phyloP scores from a whole-genome alignment of 2,329 filamentous ascomycete species.

The Septoria petroselini region DNA sequence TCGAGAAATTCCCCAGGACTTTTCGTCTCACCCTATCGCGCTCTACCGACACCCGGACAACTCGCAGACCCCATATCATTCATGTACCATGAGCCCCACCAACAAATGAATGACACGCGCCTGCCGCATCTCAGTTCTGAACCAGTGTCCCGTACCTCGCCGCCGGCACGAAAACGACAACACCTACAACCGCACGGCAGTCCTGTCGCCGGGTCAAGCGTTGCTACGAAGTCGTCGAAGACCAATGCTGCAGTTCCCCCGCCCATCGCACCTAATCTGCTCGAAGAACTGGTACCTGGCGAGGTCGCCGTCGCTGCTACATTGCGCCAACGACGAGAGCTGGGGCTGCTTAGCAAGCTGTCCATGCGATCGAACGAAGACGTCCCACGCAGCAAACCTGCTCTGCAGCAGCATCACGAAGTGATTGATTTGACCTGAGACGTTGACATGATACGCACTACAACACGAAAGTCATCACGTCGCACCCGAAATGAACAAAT shows the following conservation, averaged over 20 bases:
- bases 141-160: too few relatives aligned
- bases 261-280: too few relatives aligned
- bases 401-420: not conserved
- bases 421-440: conserved; percentile 24
- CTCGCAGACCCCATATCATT: too few relatives aligned
- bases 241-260: not conserved
- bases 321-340: conserved; percentile 8
- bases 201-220: not conserved
- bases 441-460: not conserved
- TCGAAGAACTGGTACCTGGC: not conserved
- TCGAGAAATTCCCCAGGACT: too few relatives aligned
- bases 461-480: not conserved
- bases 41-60: too few relatives aligned
- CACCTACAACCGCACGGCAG: too few relatives aligned
- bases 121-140: too few relatives aligned
- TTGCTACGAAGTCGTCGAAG: not conserved
- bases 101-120: too few relatives aligned
- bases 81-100: too few relatives aligned
- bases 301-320: conserved; percentile 3
- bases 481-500: not conserved
- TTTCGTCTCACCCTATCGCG: too few relatives aligned
- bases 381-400: not conserved
- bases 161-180: too few relatives aligned
- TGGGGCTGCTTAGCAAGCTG: conserved; percentile 9
- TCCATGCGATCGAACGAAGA: not conserved